Base-by-base conservation (phyloP, 129 eudicot species). In the Solidago caesia region DNA sequence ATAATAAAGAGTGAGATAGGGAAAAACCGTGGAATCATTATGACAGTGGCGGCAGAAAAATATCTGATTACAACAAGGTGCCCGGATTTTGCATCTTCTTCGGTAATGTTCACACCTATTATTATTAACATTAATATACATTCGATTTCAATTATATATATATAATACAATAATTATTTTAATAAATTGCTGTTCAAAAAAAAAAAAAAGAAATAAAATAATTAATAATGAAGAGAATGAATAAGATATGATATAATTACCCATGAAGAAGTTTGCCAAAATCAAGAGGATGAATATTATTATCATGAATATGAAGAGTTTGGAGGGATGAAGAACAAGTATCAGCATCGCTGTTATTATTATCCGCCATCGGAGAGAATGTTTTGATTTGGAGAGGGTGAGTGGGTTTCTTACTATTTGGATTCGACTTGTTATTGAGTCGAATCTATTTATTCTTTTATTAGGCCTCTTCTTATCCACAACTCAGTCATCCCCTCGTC, bases 1-100 rank as follows among this genome's bases (percentile, higher is more conserved):
- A 33, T 33, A 33, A 1, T 33, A 33, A 1, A 33, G 3, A 33
- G 39, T 33, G 39, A 33, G 39, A 53, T 14, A 2, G n/a, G 59
- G n/a, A 5, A 13, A 53, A 13, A 93, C 98, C 82, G 87, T 83
- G 80, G 87, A 83, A 16, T 90, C 97, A 75, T 93, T 90, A 77
- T 93, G 98, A 60, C 98, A 93, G 72, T 93, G 98, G 53, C 98
- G 98, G 73, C 98, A 93, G 44, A 83, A 11, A 75, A 80, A 93
- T 70, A 93, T 82, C 79, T 79, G 85, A 68, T 90, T 70, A 79
- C 98, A 93, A 60, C 98, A 93, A 14, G 98, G 96, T 53, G 98
- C 87, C 13, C 92, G 87, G 27, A 93, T 45, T 79, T 85, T 88
- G 87, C 98, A 93, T 29, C 98, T 83, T 78, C 98, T 81, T 64